Base-by-base conservation (phyloP, 1,284 basidiomycete genomes). In the Hemileia vastatrix region DNA sequence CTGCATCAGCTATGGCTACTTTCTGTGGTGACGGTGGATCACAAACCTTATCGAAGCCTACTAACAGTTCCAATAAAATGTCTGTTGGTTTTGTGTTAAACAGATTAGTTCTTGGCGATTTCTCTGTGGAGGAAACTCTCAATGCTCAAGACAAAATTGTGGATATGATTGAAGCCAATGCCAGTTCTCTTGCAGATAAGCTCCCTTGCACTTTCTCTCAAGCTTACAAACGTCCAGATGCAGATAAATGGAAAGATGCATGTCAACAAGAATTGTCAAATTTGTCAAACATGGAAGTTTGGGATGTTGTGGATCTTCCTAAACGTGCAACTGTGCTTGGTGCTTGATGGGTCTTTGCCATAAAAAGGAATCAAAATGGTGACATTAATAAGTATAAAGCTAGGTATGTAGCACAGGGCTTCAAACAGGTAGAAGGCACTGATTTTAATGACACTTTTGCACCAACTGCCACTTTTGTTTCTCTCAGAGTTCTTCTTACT, bases 371-470 rank as follows among this genome's bases (percentile, higher is more conserved):
- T 18, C 6, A 9, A 6, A 32, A 54, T 33, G 53, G 32, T 18
- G 5, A 5, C 31, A 21, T 54, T 4, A 21, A 54, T 13, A 33
- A 36, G 15, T 58, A 19, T 13, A 18, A 19, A 2, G 57, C 48
- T 1, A 2, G 32, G 2, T 51, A 36, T 21, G 48, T 58, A 23
- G 57, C 57, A 0, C 32, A 51, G 15, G 57, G 57, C 1, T 50
- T 31, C 33, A 58, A 23, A 11, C 57, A 58, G 33, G 18, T 6
- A 13, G 6, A n/a, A 4, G 48, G 57, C 15, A 15, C 43, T 9
- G 57, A 58, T 15, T 52, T 15, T 23, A 52, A 52, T 31, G 27
- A 52, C 19, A 52, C 50, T 19, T 52, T 19, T 31, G 57, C 48
- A 11, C 57, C 48, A 0, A 58, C 47, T 40, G 48, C 32, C 4